Conservation (phyloP, 331 rosid genomes). For the Cydonia oblonga region DNA sequence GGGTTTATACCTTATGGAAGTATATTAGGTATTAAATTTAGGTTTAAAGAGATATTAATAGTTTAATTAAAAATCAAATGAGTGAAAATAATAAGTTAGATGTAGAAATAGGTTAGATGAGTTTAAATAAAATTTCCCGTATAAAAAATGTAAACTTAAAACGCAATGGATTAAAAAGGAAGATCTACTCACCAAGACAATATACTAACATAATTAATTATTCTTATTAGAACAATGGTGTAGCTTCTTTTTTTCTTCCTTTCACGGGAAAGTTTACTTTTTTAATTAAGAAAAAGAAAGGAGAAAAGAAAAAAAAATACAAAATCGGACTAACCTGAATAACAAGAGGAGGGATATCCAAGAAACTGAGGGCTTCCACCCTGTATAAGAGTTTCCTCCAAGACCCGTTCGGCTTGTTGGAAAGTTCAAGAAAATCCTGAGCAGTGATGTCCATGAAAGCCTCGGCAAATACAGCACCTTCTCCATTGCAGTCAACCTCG, state of each 20-base stretch:
- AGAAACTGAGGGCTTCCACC: conserved; percentile 45
- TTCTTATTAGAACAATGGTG: not conserved
- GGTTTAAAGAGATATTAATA: too few relatives aligned
- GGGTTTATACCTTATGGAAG: too few relatives aligned
- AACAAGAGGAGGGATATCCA: conserved; percentile 80
- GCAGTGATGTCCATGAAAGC: conserved; percentile 65
- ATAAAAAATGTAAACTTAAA: too few relatives aligned
- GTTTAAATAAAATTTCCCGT: too few relatives aligned
- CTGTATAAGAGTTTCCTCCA: conserved; percentile 64
- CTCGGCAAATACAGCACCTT: conserved; percentile 72
- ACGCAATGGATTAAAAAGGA: not conserved
- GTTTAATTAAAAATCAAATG: too few relatives aligned
- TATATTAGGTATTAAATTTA: too few relatives aligned
- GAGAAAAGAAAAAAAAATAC: too few relatives aligned
- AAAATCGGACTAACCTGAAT: conserved; percentile 45
- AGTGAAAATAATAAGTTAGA: too few relatives aligned
- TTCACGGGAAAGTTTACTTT: not conserved
- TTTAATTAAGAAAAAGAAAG: not conserved
- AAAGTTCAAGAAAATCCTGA: conserved; percentile 37
- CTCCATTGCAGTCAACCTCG: conserved; percentile 68
- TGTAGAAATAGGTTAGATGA: too few relatives aligned
- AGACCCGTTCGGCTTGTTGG: conserved; percentile 45
- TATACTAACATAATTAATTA: not conserved
- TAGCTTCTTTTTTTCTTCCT: too few relatives aligned
- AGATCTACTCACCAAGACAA: not conserved